phyloP scores from a whole-genome alignment of 148 eudicot species.

The Hydrangea macrophylla region DNA sequence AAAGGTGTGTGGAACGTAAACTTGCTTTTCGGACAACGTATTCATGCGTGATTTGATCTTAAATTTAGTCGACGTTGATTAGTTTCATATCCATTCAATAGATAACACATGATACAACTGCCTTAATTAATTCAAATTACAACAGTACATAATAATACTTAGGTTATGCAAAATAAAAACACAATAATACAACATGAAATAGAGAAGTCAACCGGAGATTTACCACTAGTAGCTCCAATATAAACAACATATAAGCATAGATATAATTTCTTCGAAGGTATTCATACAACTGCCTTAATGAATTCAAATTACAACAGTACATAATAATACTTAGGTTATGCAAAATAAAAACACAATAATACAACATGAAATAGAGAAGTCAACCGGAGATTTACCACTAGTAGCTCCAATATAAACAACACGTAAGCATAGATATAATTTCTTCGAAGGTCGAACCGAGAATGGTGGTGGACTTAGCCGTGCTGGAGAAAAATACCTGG shows the following conservation, averaged over 20 bases:
- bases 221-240: neutral
- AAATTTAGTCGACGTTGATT: too few relatives aligned
- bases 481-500: neutral
- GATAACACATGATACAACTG: neutral
- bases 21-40: too few relatives aligned
- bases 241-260: neutral
- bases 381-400: neutral
- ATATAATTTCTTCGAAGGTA: neutral
- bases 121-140: neutral
- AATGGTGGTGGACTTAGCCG: conserved; percentile 2
- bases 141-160: neutral
- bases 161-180: too few relatives aligned
- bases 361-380: neutral
- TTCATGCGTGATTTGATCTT: too few relatives aligned
- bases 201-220: neutral
- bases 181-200: neutral
- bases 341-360: neutral
- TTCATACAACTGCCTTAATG: neutral
- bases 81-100: too few relatives aligned
- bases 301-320: neutral
- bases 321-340: neutral
- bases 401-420: neutral
- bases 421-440: neutral
- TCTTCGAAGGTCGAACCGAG: neutral
- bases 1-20: too few relatives aligned